phyloP scores from a whole-genome alignment of 2,329 filamentous ascomycete genomes.

The Fusarium coicis region DNA sequence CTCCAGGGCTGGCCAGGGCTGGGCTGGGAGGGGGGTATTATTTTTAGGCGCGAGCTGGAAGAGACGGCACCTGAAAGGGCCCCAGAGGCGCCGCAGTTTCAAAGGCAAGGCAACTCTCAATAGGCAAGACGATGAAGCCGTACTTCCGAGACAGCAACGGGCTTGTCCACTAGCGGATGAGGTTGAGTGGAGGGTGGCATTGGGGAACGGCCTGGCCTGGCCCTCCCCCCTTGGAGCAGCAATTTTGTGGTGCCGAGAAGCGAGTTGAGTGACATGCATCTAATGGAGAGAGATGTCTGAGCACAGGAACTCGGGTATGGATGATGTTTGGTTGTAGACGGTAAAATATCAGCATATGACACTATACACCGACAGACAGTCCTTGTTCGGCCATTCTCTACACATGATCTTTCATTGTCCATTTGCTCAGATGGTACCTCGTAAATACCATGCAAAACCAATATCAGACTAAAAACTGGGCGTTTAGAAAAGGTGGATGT shows the following conservation, averaged over 20 bases:
- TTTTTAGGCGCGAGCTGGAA: slow-evolving; percentile 28
- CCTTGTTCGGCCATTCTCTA: background rate
- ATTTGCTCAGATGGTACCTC: background rate
- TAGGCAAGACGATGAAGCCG: slow-evolving; percentile 37
- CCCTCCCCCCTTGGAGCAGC: background rate
- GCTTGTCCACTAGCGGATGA: slow-evolving; percentile 33
- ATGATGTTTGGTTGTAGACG: background rate
- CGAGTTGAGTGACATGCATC: slow-evolving; percentile 16
- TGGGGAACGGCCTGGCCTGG: background rate
- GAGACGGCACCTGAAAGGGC: slow-evolving; percentile 17
- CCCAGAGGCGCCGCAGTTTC: slow-evolving; percentile 4
- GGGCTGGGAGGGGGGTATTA: background rate
- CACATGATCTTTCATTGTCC: background rate
- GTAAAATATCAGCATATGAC: background rate
- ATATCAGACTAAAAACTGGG: slow-evolving; percentile 21
- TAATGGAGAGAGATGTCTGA: background rate
- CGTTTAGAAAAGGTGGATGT: slow-evolving; percentile 41
- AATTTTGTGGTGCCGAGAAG: slow-evolving; percentile 35
- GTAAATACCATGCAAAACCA: background rate
- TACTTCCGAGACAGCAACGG: slow-evolving; percentile 43
- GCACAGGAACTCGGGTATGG: background rate
- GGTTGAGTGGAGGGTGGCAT: slow-evolving; percentile 20
- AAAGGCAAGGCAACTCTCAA: slow-evolving; percentile 9
- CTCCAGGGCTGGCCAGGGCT: background rate
- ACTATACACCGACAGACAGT: background rate